Percentiles rank a stretch among this genome's conserved stretches.
phyloP scores from a whole-genome alignment of 768 basidiomycete genomes.

The Suillus luteus region DNA sequence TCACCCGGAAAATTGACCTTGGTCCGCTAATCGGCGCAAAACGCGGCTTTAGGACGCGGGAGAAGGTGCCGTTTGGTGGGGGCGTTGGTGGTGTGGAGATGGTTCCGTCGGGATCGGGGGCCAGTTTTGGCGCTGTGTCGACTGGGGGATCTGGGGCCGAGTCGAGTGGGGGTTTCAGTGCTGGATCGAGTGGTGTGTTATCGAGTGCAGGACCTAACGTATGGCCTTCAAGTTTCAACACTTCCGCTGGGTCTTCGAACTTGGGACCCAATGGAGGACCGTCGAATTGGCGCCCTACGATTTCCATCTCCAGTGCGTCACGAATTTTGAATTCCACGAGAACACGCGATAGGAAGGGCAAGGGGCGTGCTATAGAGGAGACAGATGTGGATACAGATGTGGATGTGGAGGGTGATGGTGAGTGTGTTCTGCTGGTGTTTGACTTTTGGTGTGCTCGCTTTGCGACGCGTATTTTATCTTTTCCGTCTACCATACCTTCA shows the following conservation, averaged over 20 bases:
- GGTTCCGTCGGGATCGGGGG: constrained; percentile 28
- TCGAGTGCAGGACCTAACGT: not conserved
- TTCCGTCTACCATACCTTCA: not conserved
- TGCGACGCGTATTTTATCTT: not conserved
- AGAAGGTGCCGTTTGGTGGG: constrained; percentile 55
- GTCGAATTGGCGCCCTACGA: not conserved
- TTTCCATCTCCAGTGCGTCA: not conserved
- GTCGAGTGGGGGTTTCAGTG: not conserved
- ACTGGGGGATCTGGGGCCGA: not conserved
- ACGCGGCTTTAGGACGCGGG: constrained; percentile 64
- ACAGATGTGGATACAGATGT: constrained; percentile 14
- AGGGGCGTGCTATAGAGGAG: constrained; percentile 21
- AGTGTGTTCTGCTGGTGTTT: constrained; percentile 13
- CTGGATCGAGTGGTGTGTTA: not conserved
- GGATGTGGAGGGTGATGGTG: constrained; percentile 25
- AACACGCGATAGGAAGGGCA: constrained; percentile 27
- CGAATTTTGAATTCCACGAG: not conserved
- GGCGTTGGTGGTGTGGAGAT: constrained; percentile 69
- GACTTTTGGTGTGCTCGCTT: not conserved
- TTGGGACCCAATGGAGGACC: not conserved
- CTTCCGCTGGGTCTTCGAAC: not conserved
- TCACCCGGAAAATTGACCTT: constrained; percentile 41
- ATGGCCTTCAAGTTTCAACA: not conserved
- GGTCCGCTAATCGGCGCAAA: constrained; percentile 64
- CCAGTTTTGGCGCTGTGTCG: not conserved